phyloP scores from a whole-genome alignment of 306 rosid species.

The Lathyrus oleraceus region DNA sequence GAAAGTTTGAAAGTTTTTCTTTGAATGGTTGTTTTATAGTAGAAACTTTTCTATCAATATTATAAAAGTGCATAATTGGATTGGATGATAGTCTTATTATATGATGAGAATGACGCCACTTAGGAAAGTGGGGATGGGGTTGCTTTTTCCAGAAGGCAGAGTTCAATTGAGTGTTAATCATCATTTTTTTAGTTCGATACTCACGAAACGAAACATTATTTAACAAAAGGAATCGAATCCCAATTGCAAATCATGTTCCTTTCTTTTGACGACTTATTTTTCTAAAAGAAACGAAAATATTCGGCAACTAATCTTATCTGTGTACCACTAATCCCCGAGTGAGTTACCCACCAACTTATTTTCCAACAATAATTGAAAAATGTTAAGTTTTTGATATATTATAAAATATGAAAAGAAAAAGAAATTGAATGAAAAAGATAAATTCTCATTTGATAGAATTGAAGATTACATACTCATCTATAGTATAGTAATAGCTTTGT shows the following conservation, averaged over 20 bases:
- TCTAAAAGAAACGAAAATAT: neutral
- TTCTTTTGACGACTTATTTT: conserved; percentile 28
- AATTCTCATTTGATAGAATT: too few relatives aligned
- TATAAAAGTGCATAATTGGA: neutral
- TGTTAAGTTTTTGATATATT: too few relatives aligned
- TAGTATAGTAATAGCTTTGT: too few relatives aligned
- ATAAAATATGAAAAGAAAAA: too few relatives aligned
- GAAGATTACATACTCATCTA: too few relatives aligned
- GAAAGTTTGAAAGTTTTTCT: neutral
- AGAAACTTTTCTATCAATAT: conserved; percentile 2
- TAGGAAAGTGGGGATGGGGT: conserved; percentile 33
- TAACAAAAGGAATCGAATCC: conserved; percentile 18
- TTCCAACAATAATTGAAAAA: too few relatives aligned
- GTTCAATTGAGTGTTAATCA: neutral
- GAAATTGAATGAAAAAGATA: too few relatives aligned
- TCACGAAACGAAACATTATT: conserved; percentile 16
- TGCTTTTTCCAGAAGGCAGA: conserved; percentile 28
- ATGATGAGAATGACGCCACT: conserved; percentile 23
- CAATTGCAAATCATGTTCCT: conserved; percentile 29
- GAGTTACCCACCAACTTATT: neutral
- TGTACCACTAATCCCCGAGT: neutral
- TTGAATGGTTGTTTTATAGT: conserved; percentile 20
- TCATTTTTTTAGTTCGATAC: neutral
- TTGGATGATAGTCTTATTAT: conserved; percentile 5
- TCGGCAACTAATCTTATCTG: neutral